Percentiles rank a stretch among this genome's conserved stretches.
Conservation (phyloP, 768 basidiomycete species). For the Tulasnella sp. region DNA sequence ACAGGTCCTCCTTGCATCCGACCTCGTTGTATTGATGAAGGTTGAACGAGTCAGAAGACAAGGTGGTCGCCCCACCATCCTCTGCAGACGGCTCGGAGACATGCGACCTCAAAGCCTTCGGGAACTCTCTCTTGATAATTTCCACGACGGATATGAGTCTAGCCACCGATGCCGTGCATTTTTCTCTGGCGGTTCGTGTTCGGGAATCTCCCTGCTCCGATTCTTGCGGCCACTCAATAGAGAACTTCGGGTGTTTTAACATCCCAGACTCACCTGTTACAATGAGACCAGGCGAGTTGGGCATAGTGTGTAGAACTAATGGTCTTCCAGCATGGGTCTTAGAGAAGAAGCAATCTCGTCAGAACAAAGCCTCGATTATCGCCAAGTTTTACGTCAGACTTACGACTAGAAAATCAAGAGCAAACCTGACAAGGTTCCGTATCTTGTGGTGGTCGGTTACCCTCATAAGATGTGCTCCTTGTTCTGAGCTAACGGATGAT, state of each 20-base stretch:
- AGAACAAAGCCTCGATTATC: background rate
- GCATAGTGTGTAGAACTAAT: slow-evolving; percentile 29
- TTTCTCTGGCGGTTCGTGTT: background rate
- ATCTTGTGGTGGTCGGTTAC: slow-evolving; percentile 32
- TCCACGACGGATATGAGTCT: slow-evolving; percentile 38
- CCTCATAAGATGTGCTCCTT: slow-evolving; percentile 31
- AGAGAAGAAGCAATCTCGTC: background rate
- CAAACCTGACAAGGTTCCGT: slow-evolving; percentile 31
- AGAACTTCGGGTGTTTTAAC: background rate
- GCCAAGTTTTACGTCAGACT: background rate
- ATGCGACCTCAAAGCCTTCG: slow-evolving; percentile 18
- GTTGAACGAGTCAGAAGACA: background rate
- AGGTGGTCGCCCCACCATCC: background rate
- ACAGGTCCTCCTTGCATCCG: slow-evolving; percentile 24
- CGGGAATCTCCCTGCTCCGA: too few species aligned
- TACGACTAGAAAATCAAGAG: slow-evolving; percentile 33
- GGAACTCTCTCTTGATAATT: slow-evolving; percentile 38
- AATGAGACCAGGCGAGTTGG: background rate
- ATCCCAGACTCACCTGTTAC: background rate
- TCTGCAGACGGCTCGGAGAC: background rate
- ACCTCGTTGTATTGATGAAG: slow-evolving; percentile 32
- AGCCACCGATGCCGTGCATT: slow-evolving; percentile 34
- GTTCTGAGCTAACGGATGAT: background rate
- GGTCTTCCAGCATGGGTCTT: slow-evolving; percentile 27
- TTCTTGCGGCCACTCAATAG: background rate